Evolutionary conservation across 2,329 filamentous ascomycete genomes (phyloP), one percentile per base, ranked within the genome.

Genomic region (Aspergillus ibericus): DNA sequence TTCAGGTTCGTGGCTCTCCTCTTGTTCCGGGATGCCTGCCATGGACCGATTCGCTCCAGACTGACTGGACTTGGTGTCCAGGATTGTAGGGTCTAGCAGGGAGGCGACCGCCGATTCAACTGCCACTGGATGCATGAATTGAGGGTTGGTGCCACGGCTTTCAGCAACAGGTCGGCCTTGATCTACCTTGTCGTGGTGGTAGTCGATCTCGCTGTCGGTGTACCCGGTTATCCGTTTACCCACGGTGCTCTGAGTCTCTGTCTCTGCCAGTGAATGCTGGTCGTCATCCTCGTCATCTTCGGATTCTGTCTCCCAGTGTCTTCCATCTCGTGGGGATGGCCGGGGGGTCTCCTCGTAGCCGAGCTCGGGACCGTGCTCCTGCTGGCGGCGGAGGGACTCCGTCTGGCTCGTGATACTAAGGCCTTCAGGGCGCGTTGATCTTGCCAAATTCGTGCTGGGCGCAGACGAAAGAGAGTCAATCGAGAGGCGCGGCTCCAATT

Each of bases 81-180:
- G 72, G 12, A 88, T 84, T 2, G 92, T 96, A 0, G 92, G 93
- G 16, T 92, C 91, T 66, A 95, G 89, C 6, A 98, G 80, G 15
- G 93, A 97, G 7, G 93, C 93, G 10, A 98, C 93, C 9, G 90
- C 90, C 13, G 93, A 97, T 74, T 97, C 93, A 0, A 96, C 87
- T 2, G 85, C 91, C 34, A 87, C 71, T 1, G 85, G 87, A 66
- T 92, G 87, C 3, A 96, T 83, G 69, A 92, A 88, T 64, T 91
- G 83, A 1, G 92, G 88, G 66, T 91, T 96, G 10, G 87, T 87
- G 42, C 83, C 89, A 48, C 85, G 85, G 25, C 84, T 88, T 18
- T 84, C 85, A 29, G 84, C 85, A 25, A 96, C 86, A 56, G 90
- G 85, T 66, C 91, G 89, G 32, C 87, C 88, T 20, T 86, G 82